Conservation (phyloP, 116 monocot genomes). For the Cymodocea nodosa region DNA sequence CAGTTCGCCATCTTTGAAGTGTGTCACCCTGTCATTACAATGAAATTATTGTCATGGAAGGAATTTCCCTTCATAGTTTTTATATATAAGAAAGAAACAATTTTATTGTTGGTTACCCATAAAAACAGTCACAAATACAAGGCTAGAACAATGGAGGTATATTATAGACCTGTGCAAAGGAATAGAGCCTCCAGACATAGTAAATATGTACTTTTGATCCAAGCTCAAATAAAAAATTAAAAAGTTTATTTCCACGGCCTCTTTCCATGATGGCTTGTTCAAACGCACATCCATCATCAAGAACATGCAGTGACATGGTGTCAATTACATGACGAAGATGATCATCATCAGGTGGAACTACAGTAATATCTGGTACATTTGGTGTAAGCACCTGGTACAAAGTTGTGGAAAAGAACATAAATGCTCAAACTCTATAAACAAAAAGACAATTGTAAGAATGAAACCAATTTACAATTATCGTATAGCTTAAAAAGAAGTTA, state of each 20-base stretch:
- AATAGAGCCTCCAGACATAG: conserved; percentile 98
- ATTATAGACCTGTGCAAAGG: conserved; percentile 77
- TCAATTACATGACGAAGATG: conserved; percentile 83
- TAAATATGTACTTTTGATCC: conserved; percentile 96
- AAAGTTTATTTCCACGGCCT: conserved; percentile 84
- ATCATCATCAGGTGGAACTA: conserved; percentile 78
- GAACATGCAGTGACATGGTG: conserved; percentile 93
- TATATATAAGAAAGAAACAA: no score
- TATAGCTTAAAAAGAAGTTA: no score
- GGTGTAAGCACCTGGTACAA: conserved; percentile 81
- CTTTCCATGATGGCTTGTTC: conserved; percentile 99
- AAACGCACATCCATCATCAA: conserved; percentile 99
- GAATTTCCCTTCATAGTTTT: neutral
- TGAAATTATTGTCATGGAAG: conserved; percentile 7
- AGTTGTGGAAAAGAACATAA: neutral
- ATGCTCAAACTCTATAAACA: no score
- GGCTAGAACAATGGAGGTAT: neutral
- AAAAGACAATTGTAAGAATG: no score
- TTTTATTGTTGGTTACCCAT: no score
- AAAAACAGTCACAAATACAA: no score
- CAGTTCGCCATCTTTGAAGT: conserved; percentile 93
- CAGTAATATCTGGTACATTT: conserved; percentile 93
- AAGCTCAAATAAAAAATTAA: conserved; percentile 92
- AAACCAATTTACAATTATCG: no score
- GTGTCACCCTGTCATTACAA: conserved; percentile 69